These are phyloP conservation scores for Verticillium alfalfae DNA, from an alignment of 2,329 filamentous ascomycete species.

Conservation along the genomic window DNA sequence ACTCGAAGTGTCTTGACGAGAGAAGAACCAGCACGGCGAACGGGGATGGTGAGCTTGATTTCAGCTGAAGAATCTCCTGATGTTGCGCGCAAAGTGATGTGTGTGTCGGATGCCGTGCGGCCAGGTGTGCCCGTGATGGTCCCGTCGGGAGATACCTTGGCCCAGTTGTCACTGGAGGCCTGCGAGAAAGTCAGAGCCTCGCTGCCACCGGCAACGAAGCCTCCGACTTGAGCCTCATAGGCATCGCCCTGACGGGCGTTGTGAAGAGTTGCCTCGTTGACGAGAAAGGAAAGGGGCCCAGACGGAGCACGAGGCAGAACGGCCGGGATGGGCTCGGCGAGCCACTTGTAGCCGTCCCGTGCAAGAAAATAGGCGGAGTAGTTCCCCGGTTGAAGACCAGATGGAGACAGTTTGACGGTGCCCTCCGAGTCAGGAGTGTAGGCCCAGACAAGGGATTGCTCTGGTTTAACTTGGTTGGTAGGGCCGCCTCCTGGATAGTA, in stretches of 20 bases:
- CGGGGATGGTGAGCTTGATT: slow-evolving; percentile 24
- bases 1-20: slow-evolving; percentile 28
- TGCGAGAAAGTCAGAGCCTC: slow-evolving; percentile 21
- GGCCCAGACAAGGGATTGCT: slow-evolving; percentile 23
- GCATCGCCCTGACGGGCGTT: slow-evolving; percentile 27
- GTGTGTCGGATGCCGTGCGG: slow-evolving; percentile 10
- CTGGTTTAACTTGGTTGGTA: slow-evolving; percentile 20
- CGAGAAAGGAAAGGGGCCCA: slow-evolving; percentile 19
- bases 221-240: slow-evolving; percentile 23
- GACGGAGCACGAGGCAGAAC: slow-evolving; percentile 8
- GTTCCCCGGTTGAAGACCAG: slow-evolving; percentile 18
- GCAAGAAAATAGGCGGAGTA: slow-evolving; percentile 31
- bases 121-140: slow-evolving; percentile 27
- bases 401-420: slow-evolving; percentile 16
- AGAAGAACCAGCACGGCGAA: slow-evolving; percentile 15
- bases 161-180: slow-evolving; percentile 19
- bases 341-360: slow-evolving; percentile 26
- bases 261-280: slow-evolving; percentile 20
- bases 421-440: slow-evolving; percentile 22
- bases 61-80: slow-evolving; percentile 16
- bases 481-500: slow-evolving; percentile 28
- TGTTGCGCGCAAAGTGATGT: slow-evolving; percentile 20
- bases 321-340: slow-evolving; percentile 25
- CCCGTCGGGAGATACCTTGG: slow-evolving; percentile 23
- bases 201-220: slow-evolving; percentile 22